Evolutionary conservation across 2,329 filamentous ascomycete species (phyloP).

Genomic region (Epichloe elymi): DNA sequence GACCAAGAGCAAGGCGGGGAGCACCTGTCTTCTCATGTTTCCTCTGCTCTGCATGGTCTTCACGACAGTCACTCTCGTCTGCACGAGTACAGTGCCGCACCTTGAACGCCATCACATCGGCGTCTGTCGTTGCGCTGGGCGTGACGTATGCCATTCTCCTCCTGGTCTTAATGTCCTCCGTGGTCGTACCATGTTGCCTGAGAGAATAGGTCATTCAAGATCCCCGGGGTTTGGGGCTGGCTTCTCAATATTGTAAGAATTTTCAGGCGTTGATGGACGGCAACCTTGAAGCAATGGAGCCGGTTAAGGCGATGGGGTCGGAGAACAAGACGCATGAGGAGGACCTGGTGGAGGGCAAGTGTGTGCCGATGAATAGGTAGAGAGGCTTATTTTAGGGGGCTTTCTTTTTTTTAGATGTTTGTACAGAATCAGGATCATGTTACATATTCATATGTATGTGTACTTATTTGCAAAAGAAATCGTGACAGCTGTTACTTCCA

Average conservation of each 20-base stretch:
- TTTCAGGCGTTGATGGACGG: too few species aligned
- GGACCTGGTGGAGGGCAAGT: too few species aligned
- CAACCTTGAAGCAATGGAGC: too few species aligned
- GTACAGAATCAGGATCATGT: too few species aligned
- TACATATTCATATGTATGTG: too few species aligned
- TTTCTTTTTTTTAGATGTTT: too few species aligned
- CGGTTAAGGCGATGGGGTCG: too few species aligned
- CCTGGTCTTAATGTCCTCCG: slow-evolving; percentile 55
- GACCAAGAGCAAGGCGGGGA: slow-evolving; percentile 47
- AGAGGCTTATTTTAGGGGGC: too few species aligned
- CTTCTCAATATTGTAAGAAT: slow-evolving; percentile 15
- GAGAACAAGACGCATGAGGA: too few species aligned
- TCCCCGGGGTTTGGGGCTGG: slow-evolving; percentile 24
- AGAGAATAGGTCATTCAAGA: slow-evolving; percentile 28
- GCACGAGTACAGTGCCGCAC: slow-evolving; percentile 50
- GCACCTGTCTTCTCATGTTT: slow-evolving; percentile 52
- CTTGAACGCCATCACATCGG: slow-evolving; percentile 60
- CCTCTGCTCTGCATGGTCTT: slow-evolving; percentile 53
- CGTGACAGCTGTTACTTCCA: too few species aligned
- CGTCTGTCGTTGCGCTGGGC: slow-evolving; percentile 60
- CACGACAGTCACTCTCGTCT: slow-evolving; percentile 50
- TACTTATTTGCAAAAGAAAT: too few species aligned
- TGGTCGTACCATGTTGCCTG: slow-evolving; percentile 52
- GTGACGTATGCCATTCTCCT: slow-evolving; percentile 65
- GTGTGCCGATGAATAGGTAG: too few species aligned